Evolutionary conservation across 352 stramenopile genomes (phyloP).

Genomic region (Pythium dissotocum): DNA sequence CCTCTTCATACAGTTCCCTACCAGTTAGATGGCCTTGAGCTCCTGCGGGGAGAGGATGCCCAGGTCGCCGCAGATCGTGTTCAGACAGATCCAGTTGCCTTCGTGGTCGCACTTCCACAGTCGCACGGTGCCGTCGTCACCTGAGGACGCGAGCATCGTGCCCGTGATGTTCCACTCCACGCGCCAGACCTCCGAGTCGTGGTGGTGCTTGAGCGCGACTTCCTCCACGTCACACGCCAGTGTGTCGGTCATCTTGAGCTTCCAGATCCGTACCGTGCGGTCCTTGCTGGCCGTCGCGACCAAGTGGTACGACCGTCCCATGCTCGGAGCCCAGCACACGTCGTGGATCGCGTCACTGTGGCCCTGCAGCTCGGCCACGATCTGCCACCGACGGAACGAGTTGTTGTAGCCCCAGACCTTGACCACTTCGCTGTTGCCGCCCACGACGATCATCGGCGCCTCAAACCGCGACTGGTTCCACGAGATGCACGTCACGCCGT

Average conservation of each 20-base stretch:
- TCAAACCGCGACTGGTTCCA: constrained; percentile 96
- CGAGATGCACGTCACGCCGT: constrained; percentile 90
- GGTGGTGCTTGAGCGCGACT: constrained; percentile 78
- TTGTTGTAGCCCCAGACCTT: constrained; percentile 94
- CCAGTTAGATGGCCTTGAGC: constrained; percentile 22
- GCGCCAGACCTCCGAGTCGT: constrained; percentile 92
- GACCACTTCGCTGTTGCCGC: constrained; percentile 85
- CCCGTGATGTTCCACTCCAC: constrained; percentile 97
- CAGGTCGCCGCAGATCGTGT: constrained; percentile 79
- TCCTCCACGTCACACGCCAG: constrained; percentile 72
- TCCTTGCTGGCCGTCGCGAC: constrained; percentile 93
- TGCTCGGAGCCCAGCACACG: constrained; percentile 96
- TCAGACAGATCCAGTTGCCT: constrained; percentile 91
- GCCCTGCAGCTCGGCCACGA: constrained; percentile 78
- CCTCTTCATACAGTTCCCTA: neutral
- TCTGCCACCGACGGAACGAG: constrained; percentile 81
- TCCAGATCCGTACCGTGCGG: constrained; percentile 87
- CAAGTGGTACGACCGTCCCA: constrained; percentile 92
- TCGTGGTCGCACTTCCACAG: constrained; percentile 95
- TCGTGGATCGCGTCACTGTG: constrained; percentile 92
- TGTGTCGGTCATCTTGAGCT: constrained; percentile 75
- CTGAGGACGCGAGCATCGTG: constrained; percentile 93
- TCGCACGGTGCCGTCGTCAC: constrained; percentile 93
- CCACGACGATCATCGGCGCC: constrained; percentile 93
- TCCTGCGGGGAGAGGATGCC: constrained; percentile 36